phyloP scores from a whole-genome alignment of 2,329 filamentous ascomycete species.

The Fusarium euwallaceae region DNA sequence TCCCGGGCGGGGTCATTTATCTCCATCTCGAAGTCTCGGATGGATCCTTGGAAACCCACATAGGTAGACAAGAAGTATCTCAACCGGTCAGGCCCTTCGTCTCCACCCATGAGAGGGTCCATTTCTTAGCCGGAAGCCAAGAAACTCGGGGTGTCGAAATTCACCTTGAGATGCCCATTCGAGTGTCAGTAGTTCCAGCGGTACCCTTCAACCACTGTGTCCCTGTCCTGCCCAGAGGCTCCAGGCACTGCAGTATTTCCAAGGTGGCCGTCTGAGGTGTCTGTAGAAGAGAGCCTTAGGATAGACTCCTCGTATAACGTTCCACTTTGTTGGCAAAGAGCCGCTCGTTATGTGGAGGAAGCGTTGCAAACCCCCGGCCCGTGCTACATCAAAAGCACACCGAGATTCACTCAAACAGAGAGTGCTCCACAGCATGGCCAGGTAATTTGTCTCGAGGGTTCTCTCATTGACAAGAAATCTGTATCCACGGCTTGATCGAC shows the following conservation, averaged over 20 bases:
- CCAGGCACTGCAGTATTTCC: background rate
- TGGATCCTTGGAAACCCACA: slow-evolving; percentile 23
- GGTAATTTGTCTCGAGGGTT: background rate
- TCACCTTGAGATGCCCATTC: background rate
- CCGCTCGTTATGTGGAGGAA: background rate
- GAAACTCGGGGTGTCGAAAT: background rate
- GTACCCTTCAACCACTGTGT: background rate
- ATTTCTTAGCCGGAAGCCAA: slow-evolving; percentile 8
- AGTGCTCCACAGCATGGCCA: background rate
- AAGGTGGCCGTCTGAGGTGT: background rate
- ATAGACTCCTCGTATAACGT: background rate
- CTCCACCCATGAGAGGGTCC: slow-evolving; percentile 20
- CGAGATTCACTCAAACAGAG: background rate
- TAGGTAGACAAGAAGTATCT: background rate
- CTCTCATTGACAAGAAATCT: background rate
- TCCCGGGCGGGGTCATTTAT: slow-evolving; percentile 15
- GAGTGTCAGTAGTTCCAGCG: background rate
- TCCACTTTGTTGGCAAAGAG: background rate
- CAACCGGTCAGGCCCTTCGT: slow-evolving; percentile 14
- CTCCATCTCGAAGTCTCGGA: slow-evolving; percentile 14
- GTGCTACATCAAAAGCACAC: slow-evolving; percentile 9
- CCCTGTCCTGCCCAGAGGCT: background rate
- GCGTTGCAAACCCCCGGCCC: slow-evolving; percentile 7
- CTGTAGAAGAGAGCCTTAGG: background rate
- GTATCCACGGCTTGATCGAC: background rate